Conservation (phyloP, 2,329 filamentous ascomycete genomes). For the Diplocarpon rosae region DNA sequence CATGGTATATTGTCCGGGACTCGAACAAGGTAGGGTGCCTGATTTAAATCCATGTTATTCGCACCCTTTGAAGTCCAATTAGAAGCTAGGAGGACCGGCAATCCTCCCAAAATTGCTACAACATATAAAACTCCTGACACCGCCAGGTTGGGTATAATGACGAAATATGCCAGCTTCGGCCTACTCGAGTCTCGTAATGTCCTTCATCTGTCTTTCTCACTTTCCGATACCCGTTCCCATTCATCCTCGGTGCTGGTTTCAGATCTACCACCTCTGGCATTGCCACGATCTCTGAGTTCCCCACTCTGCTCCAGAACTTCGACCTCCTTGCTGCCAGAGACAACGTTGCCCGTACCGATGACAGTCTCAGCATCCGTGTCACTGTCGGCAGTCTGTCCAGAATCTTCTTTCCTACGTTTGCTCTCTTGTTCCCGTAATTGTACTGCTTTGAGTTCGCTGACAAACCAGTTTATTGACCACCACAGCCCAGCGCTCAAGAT, state of each 20-base stretch:
- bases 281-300: constrained; percentile 23
- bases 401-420: constrained; percentile 16
- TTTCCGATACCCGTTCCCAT: constrained; percentile 89
- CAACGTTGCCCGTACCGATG: constrained; percentile 29
- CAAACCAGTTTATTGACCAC: constrained; percentile 97
- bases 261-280: constrained; percentile 36
- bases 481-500: constrained; percentile 71
- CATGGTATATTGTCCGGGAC: too few species aligned
- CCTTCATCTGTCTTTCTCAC: constrained; percentile 44
- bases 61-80: too few species aligned
- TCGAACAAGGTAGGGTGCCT: too few species aligned
- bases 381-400: constrained; percentile 13
- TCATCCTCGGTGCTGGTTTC: constrained; percentile 83
- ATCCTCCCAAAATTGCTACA: too few species aligned
- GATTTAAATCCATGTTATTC: too few species aligned
- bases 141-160: too few species aligned
- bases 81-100: too few species aligned
- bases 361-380: constrained; percentile 41
- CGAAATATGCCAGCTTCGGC: too few species aligned
- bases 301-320: constrained; percentile 20
- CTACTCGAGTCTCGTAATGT: too few species aligned
- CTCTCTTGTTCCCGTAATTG: constrained; percentile 35
- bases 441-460: constrained; percentile 45
- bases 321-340: constrained; percentile 22
- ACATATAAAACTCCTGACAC: too few species aligned